These are phyloP conservation scores for Kregervanrija pseudodelftensis DNA, from an alignment of 805 yeast genomes.

Conservation along the genomic window DNA sequence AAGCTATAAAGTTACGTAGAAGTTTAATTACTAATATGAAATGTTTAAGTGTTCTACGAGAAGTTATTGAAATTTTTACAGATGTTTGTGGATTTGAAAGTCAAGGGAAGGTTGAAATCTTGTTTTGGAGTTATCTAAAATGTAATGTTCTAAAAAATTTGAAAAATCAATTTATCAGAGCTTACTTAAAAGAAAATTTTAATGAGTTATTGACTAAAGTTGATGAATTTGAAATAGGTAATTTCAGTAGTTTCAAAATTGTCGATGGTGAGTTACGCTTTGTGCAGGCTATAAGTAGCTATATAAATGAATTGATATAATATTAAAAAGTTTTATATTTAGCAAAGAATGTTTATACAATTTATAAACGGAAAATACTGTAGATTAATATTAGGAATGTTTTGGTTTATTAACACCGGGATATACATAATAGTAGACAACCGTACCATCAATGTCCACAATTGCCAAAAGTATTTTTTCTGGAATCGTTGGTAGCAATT, in stretches of 20 bases:
- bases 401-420: conserved; percentile 62
- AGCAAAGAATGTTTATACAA: neutral
- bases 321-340: neutral
- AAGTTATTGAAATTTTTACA: conserved; percentile 7
- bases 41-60: conserved; percentile 20
- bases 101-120: conserved; percentile 27
- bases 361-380: neutral
- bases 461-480: conserved; percentile 46
- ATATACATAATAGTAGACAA: conserved; percentile 62
- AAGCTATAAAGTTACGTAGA: conserved; percentile 19
- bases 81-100: neutral
- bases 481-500: conserved; percentile 24
- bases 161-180: conserved; percentile 35
- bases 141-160: conserved; percentile 22
- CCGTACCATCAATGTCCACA: conserved; percentile 58
- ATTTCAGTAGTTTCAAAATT: neutral
- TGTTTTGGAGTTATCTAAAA: conserved; percentile 33
- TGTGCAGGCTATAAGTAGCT: conserved; percentile 1
- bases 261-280: neutral
- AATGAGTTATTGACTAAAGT: conserved; percentile 21
- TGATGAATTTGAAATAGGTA: neutral
- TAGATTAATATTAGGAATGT: conserved; percentile 2
- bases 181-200: conserved; percentile 27
- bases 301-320: neutral
- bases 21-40: conserved; percentile 25